Evolutionary conservation across 78 protist genomes (phyloP).

Genomic region (Monosiga brevicollis): DNA sequence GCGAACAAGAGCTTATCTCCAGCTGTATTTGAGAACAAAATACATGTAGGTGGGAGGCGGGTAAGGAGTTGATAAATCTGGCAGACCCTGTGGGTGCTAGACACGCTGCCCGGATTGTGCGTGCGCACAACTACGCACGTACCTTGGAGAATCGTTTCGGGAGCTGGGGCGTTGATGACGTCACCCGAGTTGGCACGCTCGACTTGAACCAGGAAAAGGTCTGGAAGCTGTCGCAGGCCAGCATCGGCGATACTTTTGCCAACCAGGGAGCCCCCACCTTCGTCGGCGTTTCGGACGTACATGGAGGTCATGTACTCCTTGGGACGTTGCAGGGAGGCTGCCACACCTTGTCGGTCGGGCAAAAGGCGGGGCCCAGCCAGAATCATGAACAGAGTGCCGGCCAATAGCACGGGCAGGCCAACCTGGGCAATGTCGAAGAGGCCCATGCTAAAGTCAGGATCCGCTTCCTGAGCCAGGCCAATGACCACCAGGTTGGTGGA

Average conservation of each 20-base stretch:
- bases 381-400: not conserved
- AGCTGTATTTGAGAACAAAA: too few relatives aligned
- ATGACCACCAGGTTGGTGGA: conserved; percentile 22
- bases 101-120: too few relatives aligned
- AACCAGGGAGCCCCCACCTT: not conserved
- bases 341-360: not conserved
- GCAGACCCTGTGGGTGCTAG: too few relatives aligned
- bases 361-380: not conserved
- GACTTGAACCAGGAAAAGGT: conserved; percentile 5
- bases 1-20: conserved; percentile 8
- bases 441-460: not conserved
- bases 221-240: conserved; percentile 14
- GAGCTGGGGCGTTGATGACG: not conserved
- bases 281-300: not conserved
- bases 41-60: too few relatives aligned
- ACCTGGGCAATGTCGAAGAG: conserved; percentile 9
- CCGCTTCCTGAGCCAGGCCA: conserved; percentile 9
- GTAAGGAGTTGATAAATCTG: too few relatives aligned
- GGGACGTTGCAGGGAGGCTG: not conserved
- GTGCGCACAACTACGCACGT: too few relatives aligned
- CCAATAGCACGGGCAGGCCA: conserved; percentile 15
- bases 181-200: conserved; percentile 12
- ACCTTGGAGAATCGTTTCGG: conserved; percentile 4
- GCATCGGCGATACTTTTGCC: not conserved
- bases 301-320: not conserved